These are phyloP conservation scores for Boletus bicolor DNA, from an alignment of 768 basidiomycete species.

Conservation along the genomic window DNA sequence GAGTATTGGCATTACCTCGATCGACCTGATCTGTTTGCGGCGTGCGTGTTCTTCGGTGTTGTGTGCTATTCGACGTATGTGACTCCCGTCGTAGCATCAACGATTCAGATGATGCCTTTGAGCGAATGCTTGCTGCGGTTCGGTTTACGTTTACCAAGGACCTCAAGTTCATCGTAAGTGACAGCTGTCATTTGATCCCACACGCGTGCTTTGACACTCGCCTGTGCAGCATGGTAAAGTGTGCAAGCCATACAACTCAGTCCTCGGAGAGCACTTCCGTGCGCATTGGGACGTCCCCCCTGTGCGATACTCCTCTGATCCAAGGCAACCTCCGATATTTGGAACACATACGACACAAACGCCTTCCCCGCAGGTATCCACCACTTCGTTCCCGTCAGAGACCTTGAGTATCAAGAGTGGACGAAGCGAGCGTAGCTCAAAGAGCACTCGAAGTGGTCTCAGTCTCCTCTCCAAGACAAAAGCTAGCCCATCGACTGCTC, in stretches of 20 bases:
- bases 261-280: conserved; percentile 86
- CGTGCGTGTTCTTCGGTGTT: conserved; percentile 54
- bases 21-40: conserved; percentile 85
- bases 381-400: conserved; percentile 36
- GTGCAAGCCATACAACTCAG: conserved; percentile 90
- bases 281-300: conserved; percentile 83
- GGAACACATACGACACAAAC: conserved; percentile 37
- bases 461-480: conserved; percentile 53
- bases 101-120: conserved; percentile 87
- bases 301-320: conserved; percentile 47
- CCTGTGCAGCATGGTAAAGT: conserved; percentile 74
- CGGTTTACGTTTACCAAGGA: conserved; percentile 91
- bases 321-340: conserved; percentile 44
- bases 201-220: background rate
- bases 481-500: conserved; percentile 31
- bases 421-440: conserved; percentile 53
- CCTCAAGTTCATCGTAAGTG: conserved; percentile 82
- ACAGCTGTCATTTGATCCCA: background rate
- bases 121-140: conserved; percentile 90
- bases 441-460: conserved; percentile 56
- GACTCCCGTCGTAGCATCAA: conserved; percentile 62
- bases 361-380: conserved; percentile 24
- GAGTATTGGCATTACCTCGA: conserved; percentile 97
- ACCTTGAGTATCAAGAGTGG: conserved; percentile 49
- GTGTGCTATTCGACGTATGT: background rate